Conservation (phyloP, 169 alveolate species). For the Eimeria zaria region DNA sequence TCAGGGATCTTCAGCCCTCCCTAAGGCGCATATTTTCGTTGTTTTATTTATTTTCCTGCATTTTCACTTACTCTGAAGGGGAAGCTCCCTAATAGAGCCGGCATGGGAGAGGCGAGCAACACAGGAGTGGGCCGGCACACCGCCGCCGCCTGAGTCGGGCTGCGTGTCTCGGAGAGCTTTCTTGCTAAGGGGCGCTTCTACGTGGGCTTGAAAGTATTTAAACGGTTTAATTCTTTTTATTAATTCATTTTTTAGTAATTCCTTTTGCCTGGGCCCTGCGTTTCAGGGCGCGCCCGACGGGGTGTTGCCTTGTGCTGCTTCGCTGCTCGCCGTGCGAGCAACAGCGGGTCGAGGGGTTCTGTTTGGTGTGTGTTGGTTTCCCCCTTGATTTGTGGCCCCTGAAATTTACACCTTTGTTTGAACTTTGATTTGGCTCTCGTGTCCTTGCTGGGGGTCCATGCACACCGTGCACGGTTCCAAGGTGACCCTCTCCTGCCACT, state of each 20-base stretch:
- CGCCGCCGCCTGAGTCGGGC: slow-evolving; percentile 11
- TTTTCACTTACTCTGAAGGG: background rate
- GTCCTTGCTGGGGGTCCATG: background rate
- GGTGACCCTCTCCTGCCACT: background rate
- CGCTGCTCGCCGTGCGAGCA: background rate
- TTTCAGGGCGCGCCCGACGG: background rate
- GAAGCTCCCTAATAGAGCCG: background rate
- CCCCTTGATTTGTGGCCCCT: background rate
- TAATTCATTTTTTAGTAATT: background rate
- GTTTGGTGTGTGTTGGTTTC: background rate
- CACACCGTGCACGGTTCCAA: background rate
- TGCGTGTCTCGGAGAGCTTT: background rate
- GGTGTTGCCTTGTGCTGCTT: background rate
- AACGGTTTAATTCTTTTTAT: background rate
- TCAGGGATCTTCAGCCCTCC: background rate
- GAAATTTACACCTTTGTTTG: background rate
- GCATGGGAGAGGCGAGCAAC: background rate
- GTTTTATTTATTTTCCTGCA: background rate
- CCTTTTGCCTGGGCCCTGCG: background rate
- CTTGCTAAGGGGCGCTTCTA: background rate
- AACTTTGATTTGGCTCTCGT: background rate
- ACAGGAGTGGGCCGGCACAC: background rate
- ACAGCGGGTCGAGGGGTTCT: background rate
- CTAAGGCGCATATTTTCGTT: background rate
- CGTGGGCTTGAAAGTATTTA: background rate